A percentile compares a stretch with the other conserved stretches of the same genome.
These are phyloP conservation scores for Spergularia bocconei DNA, from an alignment of 148 eudicot genomes.

Conservation along the genomic window DNA sequence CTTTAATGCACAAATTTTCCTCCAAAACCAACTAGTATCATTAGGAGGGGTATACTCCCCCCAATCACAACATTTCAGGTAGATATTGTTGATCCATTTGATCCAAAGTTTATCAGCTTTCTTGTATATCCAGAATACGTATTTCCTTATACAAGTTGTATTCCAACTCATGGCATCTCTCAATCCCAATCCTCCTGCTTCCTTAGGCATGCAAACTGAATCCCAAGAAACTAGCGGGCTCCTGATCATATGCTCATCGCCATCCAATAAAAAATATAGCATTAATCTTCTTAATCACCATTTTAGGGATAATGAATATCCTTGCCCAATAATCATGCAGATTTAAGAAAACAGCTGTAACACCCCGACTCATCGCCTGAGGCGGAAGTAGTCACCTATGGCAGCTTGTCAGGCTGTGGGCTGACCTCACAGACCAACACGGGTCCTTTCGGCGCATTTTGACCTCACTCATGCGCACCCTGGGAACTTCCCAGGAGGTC, in stretches of 20 bases:
- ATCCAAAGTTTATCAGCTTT: background rate
- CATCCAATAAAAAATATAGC: too few species aligned
- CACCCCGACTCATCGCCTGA: too few species aligned
- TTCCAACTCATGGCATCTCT: background rate
- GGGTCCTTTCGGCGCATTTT: too few species aligned
- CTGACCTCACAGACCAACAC: too few species aligned
- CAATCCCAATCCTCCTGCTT: background rate
- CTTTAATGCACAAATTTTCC: background rate
- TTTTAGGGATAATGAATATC: too few species aligned
- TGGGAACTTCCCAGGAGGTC: too few species aligned
- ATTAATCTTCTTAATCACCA: too few species aligned
- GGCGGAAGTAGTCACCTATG: too few species aligned
- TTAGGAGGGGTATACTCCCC: background rate
- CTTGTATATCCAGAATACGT: background rate
- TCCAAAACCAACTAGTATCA: background rate
- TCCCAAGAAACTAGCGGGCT: background rate
- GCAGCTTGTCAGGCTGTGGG: too few species aligned
- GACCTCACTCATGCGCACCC: too few species aligned
- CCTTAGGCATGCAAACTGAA: background rate
- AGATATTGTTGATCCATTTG: background rate
- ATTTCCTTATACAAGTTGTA: background rate
- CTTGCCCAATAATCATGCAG: too few species aligned
- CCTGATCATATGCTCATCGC: background rate
- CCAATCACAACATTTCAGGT: background rate
- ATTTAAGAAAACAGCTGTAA: too few species aligned